These are phyloP conservation scores for Aegle marmelos DNA, from an alignment of 345 rosid genomes.

Conservation along the genomic window DNA sequence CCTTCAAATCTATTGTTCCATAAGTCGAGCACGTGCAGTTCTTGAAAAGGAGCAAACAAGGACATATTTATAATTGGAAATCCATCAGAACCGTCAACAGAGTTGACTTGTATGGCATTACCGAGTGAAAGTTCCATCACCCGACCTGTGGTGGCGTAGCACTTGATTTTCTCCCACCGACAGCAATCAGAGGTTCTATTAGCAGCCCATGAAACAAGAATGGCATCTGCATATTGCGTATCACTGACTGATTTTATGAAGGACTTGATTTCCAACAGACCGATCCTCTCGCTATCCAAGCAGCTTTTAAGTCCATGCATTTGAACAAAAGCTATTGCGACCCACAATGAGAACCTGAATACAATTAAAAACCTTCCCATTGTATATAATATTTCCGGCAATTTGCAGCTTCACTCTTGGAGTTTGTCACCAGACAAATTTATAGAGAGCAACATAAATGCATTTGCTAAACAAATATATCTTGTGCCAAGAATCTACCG, in stretches of 20 bases:
- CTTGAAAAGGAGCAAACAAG: conserved; percentile 9
- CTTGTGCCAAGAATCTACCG: too few species aligned
- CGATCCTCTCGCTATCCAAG: conserved; percentile 18
- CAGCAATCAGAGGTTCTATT: neutral
- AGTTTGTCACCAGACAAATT: too few species aligned
- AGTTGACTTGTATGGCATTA: neutral
- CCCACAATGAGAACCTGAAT: neutral
- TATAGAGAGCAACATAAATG: too few species aligned
- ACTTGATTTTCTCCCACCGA: conserved; percentile 7
- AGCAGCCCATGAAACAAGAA: neutral
- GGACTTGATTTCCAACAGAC: conserved; percentile 23
- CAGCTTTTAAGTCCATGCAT: neutral
- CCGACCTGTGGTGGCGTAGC: neutral
- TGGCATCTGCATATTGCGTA: neutral
- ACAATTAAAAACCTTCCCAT: too few species aligned
- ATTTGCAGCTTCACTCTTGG: too few species aligned
- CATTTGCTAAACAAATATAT: too few species aligned
- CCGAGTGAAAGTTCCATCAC: neutral
- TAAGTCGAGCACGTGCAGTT: neutral
- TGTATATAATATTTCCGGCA: too few species aligned
- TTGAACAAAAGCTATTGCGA: neutral
- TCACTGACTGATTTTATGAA: neutral
- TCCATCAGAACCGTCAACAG: fast-evolving
- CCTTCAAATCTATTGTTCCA: neutral
- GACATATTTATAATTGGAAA: conserved; percentile 9